phyloP scores from a whole-genome alignment of 805 yeast species.

The Candida patagonica region DNA sequence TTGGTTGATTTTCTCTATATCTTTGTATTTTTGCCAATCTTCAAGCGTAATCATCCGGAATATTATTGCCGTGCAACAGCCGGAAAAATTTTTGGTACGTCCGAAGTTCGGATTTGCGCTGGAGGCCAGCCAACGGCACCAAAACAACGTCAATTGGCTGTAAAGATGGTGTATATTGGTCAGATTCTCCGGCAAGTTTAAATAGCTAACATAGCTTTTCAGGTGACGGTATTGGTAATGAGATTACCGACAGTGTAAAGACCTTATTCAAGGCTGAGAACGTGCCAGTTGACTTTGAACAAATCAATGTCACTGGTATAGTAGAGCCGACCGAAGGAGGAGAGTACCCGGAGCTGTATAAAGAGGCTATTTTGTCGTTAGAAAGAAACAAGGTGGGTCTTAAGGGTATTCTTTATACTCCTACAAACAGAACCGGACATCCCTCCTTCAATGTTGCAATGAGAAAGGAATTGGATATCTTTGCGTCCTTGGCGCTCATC shows the following conservation, averaged over 20 bases:
- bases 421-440: slow-evolving; percentile 65
- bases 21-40: too few species aligned
- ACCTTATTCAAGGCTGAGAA: slow-evolving; percentile 78
- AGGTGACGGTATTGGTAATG: slow-evolving; percentile 97
- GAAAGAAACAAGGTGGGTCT: slow-evolving; percentile 95
- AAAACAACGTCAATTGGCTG: too few species aligned
- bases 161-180: too few species aligned
- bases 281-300: slow-evolving; percentile 92
- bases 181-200: too few species aligned
- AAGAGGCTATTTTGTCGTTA: slow-evolving; percentile 80
- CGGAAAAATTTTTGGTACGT: too few species aligned
- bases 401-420: slow-evolving; percentile 92
- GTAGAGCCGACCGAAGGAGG: slow-evolving; percentile 20
- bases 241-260: slow-evolving; percentile 88
- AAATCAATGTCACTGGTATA: slow-evolving; percentile 51
- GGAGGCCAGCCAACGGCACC: too few species aligned
- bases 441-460: slow-evolving; percentile 91
- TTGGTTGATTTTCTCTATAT: too few species aligned
- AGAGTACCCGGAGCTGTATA: slow-evolving; percentile 50
- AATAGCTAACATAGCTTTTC: too few species aligned
- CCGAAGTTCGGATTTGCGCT: too few species aligned
- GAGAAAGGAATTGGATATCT: slow-evolving; percentile 92
- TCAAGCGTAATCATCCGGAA: too few species aligned
- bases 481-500: slow-evolving; percentile 89
- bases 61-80: too few species aligned